Base-by-base conservation (phyloP, 306 rosid species). In the Cicer cuneatum region DNA sequence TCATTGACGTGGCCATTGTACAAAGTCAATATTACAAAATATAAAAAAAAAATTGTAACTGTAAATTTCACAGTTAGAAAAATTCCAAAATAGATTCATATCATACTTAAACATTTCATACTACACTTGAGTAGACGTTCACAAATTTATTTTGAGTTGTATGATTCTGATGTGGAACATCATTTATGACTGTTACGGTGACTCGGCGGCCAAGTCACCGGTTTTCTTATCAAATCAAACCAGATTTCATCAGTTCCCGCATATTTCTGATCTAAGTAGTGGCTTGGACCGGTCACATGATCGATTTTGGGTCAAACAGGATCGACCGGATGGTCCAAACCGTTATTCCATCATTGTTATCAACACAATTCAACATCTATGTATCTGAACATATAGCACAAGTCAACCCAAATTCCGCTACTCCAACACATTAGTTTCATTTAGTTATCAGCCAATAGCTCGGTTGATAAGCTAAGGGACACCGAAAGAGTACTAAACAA, bases 361-460 rank as follows among this genome's bases (percentile, higher is more conserved):
- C 73, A 52, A 66, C 65, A 60, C 59, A 79, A 38, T 67, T 52
- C 76, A 67, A 43, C 35, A 61, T 68, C 15, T 48, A 59, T 49
- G 72, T 41, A 49, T 59, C 67, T 58, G 37, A 72, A 65, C 56
- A 45, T 38, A 16, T 5, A 18, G 41, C 70, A 57, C n/a, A 54
- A 69, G 16, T 65, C 13, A 61, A 29, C 33, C 52, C 58, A 53
- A 40, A 68, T 60, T 61, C 56, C 16, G 0, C 59, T 8, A 74
- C 19, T 43, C 42, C 35, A 77, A 70, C 38, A 73, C 15, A 33
- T 29, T 9, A 13, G 5, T 57, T 67, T 60, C 49, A 63, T 41
- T 24, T 66, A 69, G 45, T 48, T 37, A 42, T 51, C 61, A 5
- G 33, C 33, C 33, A 29, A 29, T 29, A 29, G 33, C 33, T 29